Base-by-base conservation (phyloP, 2,329 filamentous ascomycete species). In the Diaporthe capsici region DNA sequence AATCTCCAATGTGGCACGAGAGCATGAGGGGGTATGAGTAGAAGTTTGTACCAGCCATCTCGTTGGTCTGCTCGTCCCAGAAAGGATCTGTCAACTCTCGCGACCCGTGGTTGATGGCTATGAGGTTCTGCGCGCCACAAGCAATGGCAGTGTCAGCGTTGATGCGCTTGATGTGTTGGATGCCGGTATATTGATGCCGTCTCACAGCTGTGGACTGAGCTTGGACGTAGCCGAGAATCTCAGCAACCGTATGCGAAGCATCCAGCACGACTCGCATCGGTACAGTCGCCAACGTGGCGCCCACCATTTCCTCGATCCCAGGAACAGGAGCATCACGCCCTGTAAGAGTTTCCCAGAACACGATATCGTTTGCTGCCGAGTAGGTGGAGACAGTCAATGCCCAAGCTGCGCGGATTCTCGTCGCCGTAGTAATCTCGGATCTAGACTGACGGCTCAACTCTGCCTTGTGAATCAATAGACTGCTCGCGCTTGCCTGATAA, bases 161-260 rank as follows among this genome's bases (percentile, higher is more conserved):
- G 17, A 92, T 82, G 31, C 87, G 85, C 13, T 90, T 89, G 76
- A 92, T 92, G 77, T 91, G 85, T 78, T 92, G 90, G 60, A 92
- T 83, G 28, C 90, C 90, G 68, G 89, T 86, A 80, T 94, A 92
- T 81, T 94, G 90, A 80, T 93, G 89, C 0, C 91, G 89, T 8
- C 93, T 92, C 78, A 90, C 88, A 4, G 86, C 83, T 0, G 91
- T 85, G 0, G 88, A 90, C 73, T 89, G 86, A 42, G 89, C 84
- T 51, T 93, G 91, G 3, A 94, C 86, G 2, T 84, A 82, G 57
- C 89, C 85, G 4, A 94, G 83, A 34, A 58, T 37, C 28, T 44
- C 60, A 31, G 81, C 79, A 2, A 91, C 84, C 0, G 84, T 84
- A 0, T 81, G 79, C 6, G 86, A 82, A 4, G 83, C 80, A 68